A percentile compares a stretch with the other conserved stretches of the same genome.
phyloP scores from a whole-genome alignment of 2,329 filamentous ascomycete species.

The Paecilomyces variotii region DNA sequence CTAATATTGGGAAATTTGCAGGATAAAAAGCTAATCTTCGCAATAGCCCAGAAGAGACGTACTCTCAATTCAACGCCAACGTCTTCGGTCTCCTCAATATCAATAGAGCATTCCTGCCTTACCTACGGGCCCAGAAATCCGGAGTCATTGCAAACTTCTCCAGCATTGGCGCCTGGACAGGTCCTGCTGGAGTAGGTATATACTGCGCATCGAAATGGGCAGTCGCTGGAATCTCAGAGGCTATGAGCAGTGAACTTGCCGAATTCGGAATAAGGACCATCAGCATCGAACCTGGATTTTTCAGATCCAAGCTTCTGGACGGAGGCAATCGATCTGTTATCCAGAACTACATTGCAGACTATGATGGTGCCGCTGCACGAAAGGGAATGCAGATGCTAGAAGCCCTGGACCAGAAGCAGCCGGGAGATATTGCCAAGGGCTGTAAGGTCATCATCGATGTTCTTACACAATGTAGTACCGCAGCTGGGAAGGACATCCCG shows the following conservation, averaged over 20 bases:
- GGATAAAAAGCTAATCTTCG: neutral
- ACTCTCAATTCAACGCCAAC: constrained; percentile 29
- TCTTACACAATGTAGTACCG: constrained; percentile 44
- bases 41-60: constrained; percentile 11
- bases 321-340: neutral
- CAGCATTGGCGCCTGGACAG: constrained; percentile 23
- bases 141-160: constrained; percentile 31
- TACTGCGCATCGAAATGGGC: constrained; percentile 29
- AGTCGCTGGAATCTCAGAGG: neutral
- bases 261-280: constrained; percentile 10
- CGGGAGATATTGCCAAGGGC: constrained; percentile 49
- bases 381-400: constrained; percentile 17
- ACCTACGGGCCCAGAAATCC: constrained; percentile 22
- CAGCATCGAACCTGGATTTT: constrained; percentile 12
- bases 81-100: constrained; percentile 30
- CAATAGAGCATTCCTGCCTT: constrained; percentile 28
- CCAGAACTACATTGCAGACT: neutral
- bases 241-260: constrained; percentile 5
- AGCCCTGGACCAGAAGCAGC: constrained; percentile 41
- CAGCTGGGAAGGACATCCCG: constrained; percentile 44
- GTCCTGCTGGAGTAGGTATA: constrained; percentile 16
- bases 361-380: constrained; percentile 7
- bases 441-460: constrained; percentile 47
- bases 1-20: no score
- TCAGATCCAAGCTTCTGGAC: constrained; percentile 10